phyloP scores from a whole-genome alignment of 441 rosid species.

The Brassica balearica region DNA sequence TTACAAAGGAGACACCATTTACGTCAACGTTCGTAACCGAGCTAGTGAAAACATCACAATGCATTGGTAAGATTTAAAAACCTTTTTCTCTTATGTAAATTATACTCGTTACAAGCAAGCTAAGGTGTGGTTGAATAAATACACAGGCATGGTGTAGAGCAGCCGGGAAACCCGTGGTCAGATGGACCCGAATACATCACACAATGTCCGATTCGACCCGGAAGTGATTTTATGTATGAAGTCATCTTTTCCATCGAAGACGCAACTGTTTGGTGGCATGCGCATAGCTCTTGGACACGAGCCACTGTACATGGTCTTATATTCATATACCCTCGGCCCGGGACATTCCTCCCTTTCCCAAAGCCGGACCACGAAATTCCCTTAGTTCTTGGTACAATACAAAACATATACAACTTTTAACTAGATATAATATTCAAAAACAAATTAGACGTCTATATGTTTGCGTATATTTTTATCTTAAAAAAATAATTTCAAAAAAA shows the following conservation, averaged over 20 bases:
- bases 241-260: slow-evolving; percentile 56
- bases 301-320: slow-evolving; percentile 66
- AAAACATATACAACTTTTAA: background rate
- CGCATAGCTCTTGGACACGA: slow-evolving; percentile 68
- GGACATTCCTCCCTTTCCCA: slow-evolving; percentile 54
- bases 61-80: slow-evolving; percentile 53
- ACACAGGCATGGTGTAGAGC: slow-evolving; percentile 75
- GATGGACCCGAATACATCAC: slow-evolving; percentile 71
- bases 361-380: slow-evolving; percentile 48
- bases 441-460: background rate
- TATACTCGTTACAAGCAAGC: background rate
- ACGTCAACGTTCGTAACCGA: slow-evolving; percentile 52
- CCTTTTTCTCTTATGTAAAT: background rate
- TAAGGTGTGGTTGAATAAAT: background rate
- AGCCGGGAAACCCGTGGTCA: slow-evolving; percentile 71
- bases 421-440: background rate
- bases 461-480: too few species aligned
- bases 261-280: slow-evolving; percentile 80
- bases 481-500: background rate
- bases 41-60: slow-evolving; percentile 47
- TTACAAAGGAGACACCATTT: slow-evolving; percentile 53
- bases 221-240: slow-evolving; percentile 52
- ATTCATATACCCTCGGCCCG: slow-evolving; percentile 44
- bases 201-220: slow-evolving; percentile 66
- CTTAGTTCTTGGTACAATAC: slow-evolving; percentile 15